Base-by-base conservation (phyloP, 768 basidiomycete genomes). In the Rhizopogon roseolus region DNA sequence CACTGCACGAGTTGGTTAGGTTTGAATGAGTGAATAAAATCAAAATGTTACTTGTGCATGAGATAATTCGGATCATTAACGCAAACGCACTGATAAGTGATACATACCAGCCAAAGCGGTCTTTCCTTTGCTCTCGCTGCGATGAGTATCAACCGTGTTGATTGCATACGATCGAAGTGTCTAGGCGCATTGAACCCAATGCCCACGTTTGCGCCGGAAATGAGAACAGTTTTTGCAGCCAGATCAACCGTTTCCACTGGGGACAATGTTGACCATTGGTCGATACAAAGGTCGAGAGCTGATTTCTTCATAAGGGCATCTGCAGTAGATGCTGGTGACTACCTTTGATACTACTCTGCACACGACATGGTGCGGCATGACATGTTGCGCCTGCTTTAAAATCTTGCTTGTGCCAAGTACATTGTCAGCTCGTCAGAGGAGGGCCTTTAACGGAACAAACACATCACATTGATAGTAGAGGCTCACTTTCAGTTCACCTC, bases 121-220 rank as follows among this genome's bases (percentile, higher is more conserved):
- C 4, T 53, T 56, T 0, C 65, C 71, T 44, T 60, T 68, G 38
- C 42, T 55, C 44, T 62, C 56, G 34, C 46, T 70, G 38, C 66
- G 66, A 44, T 61, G 1, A 70, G 8, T 25, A 70, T 55, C 14
- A 72, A 57, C 16, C 57, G 66, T 5, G 55, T 55, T 0, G 69
- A 64, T 5, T 61, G 61, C 69, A 71, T 71, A 1, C 56, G 54
- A 0, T 69, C 61, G 14, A 71, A 64, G 48, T 72, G 69, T 42
- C 60, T 65, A 0, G 63, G 56, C 0, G 65, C 62, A 41, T 71
- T 67, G 3, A 72, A 60, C 0, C 72, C 72, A 27, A 71, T 59
- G 3, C 70, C 71, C 1, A 58, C 54, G 52, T 70, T 73, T 22
- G 67, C 68, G 0, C 71, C 71, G 22, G 68, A 57, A 42, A 72